Evolutionary conservation across 768 basidiomycete genomes (phyloP).

Genomic region (Lactarius quietus): DNA sequence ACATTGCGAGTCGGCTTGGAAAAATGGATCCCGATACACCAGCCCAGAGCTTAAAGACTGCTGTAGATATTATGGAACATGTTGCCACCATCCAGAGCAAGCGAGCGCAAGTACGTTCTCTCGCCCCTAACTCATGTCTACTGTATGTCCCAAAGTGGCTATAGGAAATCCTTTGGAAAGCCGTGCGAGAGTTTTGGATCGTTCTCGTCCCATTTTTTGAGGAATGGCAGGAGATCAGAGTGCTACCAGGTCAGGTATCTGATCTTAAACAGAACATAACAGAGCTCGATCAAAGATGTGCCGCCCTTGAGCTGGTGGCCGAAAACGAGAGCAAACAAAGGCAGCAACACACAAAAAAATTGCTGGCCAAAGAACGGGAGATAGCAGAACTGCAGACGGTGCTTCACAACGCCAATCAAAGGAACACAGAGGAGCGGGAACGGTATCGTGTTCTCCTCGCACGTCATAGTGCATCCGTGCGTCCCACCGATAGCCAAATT

Average conservation of each 20-base stretch:
- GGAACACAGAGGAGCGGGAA: not conserved
- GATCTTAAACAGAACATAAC: not conserved
- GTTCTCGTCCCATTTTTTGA: constrained; percentile 1
- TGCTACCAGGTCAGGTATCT: not conserved
- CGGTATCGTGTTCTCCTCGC: constrained; percentile 4
- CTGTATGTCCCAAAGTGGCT: not conserved
- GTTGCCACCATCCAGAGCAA: constrained; percentile 14
- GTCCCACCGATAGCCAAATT: not conserved
- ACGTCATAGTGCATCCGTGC: constrained; percentile 12
- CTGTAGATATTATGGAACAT: constrained; percentile 12
- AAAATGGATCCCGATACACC: constrained; percentile 2
- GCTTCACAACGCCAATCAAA: not conserved
- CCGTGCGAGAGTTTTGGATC: constrained; percentile 20
- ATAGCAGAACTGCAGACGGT: not conserved
- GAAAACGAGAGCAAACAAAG: not conserved
- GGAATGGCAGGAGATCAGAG: not conserved
- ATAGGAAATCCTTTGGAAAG: constrained; percentile 19
- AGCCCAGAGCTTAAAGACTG: constrained; percentile 8
- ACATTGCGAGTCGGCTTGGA: constrained; percentile 12
- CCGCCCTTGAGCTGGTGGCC: not conserved
- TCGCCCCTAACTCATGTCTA: not conserved
- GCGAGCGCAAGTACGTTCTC: constrained; percentile 12
- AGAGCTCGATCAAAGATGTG: not conserved
- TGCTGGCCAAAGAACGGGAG: not conserved
- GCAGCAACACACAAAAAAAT: not conserved